Conservation (phyloP, 371 early-diverging fungal species). For the Mortierella sp. region DNA sequence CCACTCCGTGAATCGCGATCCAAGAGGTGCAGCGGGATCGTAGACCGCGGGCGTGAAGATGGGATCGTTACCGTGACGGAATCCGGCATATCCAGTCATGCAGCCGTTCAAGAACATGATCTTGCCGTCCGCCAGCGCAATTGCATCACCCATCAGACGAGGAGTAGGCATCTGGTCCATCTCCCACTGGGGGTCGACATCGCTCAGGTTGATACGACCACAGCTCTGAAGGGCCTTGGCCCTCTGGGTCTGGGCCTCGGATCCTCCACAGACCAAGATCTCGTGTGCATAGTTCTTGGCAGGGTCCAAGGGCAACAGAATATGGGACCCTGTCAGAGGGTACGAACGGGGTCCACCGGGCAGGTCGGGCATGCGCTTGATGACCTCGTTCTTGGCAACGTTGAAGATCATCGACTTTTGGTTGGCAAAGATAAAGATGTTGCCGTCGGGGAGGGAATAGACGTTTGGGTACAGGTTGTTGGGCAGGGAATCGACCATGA, state of each 20-base stretch:
- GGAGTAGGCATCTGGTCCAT: slow-evolving; percentile 66
- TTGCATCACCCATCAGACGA: slow-evolving; percentile 74
- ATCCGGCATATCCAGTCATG: slow-evolving; percentile 73
- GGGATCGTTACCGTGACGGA: slow-evolving; percentile 62
- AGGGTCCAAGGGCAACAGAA: slow-evolving; percentile 69
- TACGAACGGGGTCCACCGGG: slow-evolving; percentile 67
- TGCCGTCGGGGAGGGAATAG: slow-evolving; percentile 65
- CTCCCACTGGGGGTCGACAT: slow-evolving; percentile 67
- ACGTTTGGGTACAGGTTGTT: slow-evolving; percentile 63
- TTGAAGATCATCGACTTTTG: slow-evolving; percentile 67
- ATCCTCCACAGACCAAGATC: slow-evolving; percentile 73
- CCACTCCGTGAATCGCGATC: slow-evolving; percentile 58
- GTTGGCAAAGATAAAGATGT: slow-evolving; percentile 69
- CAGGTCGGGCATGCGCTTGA: slow-evolving; percentile 61
- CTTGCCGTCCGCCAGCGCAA: slow-evolving; percentile 71
- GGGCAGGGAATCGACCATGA: slow-evolving; percentile 35
- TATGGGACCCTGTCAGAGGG: slow-evolving; percentile 68
- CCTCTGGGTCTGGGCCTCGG: slow-evolving; percentile 48
- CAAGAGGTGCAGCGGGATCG: slow-evolving; percentile 58
- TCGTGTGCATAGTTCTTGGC: slow-evolving; percentile 67
- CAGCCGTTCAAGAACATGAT: slow-evolving; percentile 74
- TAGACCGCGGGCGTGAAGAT: slow-evolving; percentile 70
- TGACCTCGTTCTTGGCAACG: slow-evolving; percentile 60
- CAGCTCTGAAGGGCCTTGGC: slow-evolving; percentile 63
- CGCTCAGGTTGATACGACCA: slow-evolving; percentile 67